These are phyloP conservation scores for Plantago ovata DNA, from an alignment of 257 asterid species.

Conservation along the genomic window DNA sequence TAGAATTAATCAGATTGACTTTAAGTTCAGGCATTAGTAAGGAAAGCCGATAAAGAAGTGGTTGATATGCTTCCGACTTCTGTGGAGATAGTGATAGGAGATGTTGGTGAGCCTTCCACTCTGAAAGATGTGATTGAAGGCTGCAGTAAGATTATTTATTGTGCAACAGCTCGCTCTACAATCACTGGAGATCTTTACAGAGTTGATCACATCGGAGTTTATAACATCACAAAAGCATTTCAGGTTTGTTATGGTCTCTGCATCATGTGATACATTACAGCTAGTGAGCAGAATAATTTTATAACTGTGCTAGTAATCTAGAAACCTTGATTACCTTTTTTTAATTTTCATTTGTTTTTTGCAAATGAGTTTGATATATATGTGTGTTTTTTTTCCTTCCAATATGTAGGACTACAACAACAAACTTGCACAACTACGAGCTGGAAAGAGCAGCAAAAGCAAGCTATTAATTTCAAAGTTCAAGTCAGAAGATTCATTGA, in stretches of 20 bases:
- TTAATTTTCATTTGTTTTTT: not conserved
- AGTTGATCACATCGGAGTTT: slow-evolving; percentile 93
- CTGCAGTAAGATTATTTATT: slow-evolving; percentile 86
- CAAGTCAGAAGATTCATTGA: slow-evolving; percentile 72
- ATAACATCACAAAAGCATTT: slow-evolving; percentile 82
- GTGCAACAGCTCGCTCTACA: slow-evolving; percentile 95
- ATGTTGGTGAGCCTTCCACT: slow-evolving; percentile 85
- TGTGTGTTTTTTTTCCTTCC: slow-evolving; percentile 10
- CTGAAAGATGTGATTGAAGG: slow-evolving; percentile 72
- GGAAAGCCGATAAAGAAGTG: slow-evolving; percentile 72
- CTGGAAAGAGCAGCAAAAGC: slow-evolving; percentile 99
- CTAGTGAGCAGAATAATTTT: not conserved
- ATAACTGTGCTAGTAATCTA: not conserved
- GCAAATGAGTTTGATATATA: slow-evolving; percentile 8
- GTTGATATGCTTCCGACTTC: slow-evolving; percentile 87
- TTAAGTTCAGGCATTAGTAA: slow-evolving; percentile 68
- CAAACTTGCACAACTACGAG: slow-evolving; percentile 84
- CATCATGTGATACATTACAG: not conserved
- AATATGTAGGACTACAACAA: slow-evolving; percentile 77
- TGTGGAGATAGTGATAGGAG: slow-evolving; percentile 80
- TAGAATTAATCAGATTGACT: slow-evolving; percentile 1
- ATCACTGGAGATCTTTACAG: slow-evolving; percentile 90
- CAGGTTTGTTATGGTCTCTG: slow-evolving; percentile 47
- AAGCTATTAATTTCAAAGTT: slow-evolving; percentile 84
- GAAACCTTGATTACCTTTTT: not conserved